Base-by-base conservation (phyloP, 805 yeast species). In the Maudiozyma serrabonitensis region DNA sequence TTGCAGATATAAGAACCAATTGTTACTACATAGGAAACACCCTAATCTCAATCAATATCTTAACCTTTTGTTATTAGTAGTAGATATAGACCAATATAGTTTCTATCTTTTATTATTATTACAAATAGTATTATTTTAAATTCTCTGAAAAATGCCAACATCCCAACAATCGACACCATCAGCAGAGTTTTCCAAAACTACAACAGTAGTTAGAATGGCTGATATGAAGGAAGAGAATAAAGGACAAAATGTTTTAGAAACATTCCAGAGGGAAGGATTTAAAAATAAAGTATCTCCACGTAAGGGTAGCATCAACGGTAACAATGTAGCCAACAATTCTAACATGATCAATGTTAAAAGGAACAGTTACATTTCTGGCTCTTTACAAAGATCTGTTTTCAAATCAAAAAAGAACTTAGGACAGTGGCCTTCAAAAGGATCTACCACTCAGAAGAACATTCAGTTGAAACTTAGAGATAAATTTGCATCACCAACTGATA, bases 401-500 rank as follows among this genome's bases (percentile, higher is more conserved):
- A 57, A 60, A 45, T 59, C 56, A 44, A 54, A 50, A 41, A 39
- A 46, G n/a, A 41, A 42, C 16, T 11, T 9, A 1, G 5, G 39
- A 47, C 25, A 18, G 35, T 23, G 28, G 42, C 19, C 19, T 40
- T 21, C 39, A 40, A 44, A 38, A 25, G 40, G 23, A 16, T 18
- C n/a, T 15, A 31, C 13, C 41, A 41, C 18, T 9, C 43, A 40
- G 45, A 34, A 26, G 41, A 19, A 41, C 15, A 31, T 32, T 7
- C 23, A 43, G 35, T 35, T 35, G 35, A 47, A 48, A 39, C 40
- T 46, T 16, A 56, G 52, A 55, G 51, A 58, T 49, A 62, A 62
- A 37, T 62, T 68, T 52, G 68, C 78, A 7, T 78, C 82, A 13
- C 84, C 84, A 42, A 80, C 85, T 2, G 85, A 80, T 56, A 74